Base-by-base conservation (phyloP, 495 filamentous ascomycete genomes). In the Penicillium ochrochloron region DNA sequence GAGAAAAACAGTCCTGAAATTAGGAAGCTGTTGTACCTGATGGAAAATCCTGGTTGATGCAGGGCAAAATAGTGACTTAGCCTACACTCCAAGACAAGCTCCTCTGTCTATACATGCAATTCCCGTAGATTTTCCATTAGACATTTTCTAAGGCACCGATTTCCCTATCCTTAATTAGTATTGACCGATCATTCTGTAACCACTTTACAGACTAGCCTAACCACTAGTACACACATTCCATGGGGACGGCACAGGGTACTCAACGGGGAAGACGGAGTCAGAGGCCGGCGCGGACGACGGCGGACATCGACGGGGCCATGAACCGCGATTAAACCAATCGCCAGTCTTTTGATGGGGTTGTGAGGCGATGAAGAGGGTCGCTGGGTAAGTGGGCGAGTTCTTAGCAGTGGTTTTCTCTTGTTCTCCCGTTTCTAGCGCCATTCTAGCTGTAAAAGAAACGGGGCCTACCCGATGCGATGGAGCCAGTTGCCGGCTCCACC, bases 371-470 rank as follows among this genome's bases (percentile, higher is more conserved):
- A 12, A 37, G 31, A 23, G 31, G 29, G 25, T 15, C 12, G 31
- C 15, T 33, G 31, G 31, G 31, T 3, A 5, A 33, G 5, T 33
- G 35, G 15, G 37, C 11, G 14, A 41, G 14, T 41, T 17, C 14
- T 53, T 17, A 54, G 51, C 15, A 33, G 29, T 54, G 51, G 33
- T 31, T 54, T 9, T 9, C 15, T 54, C 21, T 25, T 54, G 6
- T 34, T 70, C 67, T 64, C 59, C 65, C 62, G 66, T 70, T 74
- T 74, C 72, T 74, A 74, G 70, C 66, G 67, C 46, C 54, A 37
- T 74, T 74, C 72, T 72, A 73, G 72, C 64, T 66, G 72, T 70
- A 72, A 68, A 55, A 46, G 54, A 68, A 65, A 72, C 61, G 67
- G 61, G 57, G 63, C 56, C 62, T 69, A 63, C 66, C 62, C 65